A percentile compares a stretch with the other conserved stretches of the same genome.
Evolutionary conservation across 495 filamentous ascomycete species (phyloP).

Genomic region (Neurospora sublineolata): DNA sequence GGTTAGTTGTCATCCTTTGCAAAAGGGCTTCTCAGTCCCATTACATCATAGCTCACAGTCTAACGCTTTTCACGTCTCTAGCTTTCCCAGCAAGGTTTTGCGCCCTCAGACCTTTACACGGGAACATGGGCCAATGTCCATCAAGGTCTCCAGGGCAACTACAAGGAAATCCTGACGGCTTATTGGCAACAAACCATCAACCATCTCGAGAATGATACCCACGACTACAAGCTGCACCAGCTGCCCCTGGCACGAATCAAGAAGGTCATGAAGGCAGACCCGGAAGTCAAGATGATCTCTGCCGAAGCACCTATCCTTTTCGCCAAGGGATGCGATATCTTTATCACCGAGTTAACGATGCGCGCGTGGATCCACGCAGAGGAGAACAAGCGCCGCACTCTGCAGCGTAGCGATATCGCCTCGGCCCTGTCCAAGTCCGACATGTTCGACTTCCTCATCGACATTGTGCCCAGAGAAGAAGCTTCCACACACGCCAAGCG

Average conservation of each 20-base stretch:
- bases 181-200: constrained; percentile 98
- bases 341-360: constrained; percentile 98
- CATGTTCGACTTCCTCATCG: constrained; percentile 99
- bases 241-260: constrained; percentile 93
- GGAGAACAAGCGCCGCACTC: constrained; percentile 92
- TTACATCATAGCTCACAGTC: constrained; percentile 3
- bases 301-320: constrained; percentile 96
- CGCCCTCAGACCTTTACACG: constrained; percentile 79
- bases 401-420: constrained; percentile 93
- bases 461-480: constrained; percentile 95
- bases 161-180: constrained; percentile 91
- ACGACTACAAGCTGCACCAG: constrained; percentile 97
- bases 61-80: constrained; percentile 18
- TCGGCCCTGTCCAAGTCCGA: constrained; percentile 91
- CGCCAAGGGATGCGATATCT: constrained; percentile 98
- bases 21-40: not conserved
- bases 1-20: constrained; percentile 39
- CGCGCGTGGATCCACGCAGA: constrained; percentile 99
- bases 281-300: constrained; percentile 99
- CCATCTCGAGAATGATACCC: constrained; percentile 83
- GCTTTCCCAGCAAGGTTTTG: constrained; percentile 67
- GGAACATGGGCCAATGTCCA: constrained; percentile 96
- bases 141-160: constrained; percentile 84
- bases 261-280: constrained; percentile 99
- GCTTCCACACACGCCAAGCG: constrained; percentile 75